Conservation (phyloP, 139 green algal genomes). For the Ettlia oleoabundans region DNA sequence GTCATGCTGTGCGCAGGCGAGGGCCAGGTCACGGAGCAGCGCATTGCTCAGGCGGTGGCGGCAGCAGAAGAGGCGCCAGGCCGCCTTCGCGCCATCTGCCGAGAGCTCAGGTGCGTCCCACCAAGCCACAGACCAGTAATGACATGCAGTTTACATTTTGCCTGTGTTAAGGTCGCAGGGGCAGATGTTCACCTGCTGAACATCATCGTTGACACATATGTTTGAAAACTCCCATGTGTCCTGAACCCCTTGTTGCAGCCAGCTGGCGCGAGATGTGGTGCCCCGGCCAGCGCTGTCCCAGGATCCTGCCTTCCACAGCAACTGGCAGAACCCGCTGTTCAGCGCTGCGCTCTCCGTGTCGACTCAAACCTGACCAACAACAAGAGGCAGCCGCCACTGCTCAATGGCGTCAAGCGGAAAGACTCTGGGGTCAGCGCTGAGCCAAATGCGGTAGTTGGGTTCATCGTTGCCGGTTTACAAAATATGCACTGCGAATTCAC, state of each 20-base stretch:
- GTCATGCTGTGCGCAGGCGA: no score
- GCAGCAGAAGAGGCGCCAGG: neutral
- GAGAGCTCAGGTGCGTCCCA: conserved; percentile 15
- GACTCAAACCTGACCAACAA: neutral
- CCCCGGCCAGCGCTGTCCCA: neutral
- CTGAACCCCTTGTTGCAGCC: conserved; percentile 12
- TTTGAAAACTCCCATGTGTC: neutral
- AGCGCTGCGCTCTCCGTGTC: conserved; percentile 1
- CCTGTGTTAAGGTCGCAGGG: neutral
- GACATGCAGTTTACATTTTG: no score
- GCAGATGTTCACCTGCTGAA: no score
- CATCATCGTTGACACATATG: no score
- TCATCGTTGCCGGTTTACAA: no score
- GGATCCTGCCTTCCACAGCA: neutral
- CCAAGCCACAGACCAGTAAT: no score
- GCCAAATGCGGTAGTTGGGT: no score
- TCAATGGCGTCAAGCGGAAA: no score
- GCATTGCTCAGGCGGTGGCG: neutral
- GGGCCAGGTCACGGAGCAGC: conserved; percentile 3
- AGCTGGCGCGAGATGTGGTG: conserved; percentile 18
- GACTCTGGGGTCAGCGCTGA: no score
- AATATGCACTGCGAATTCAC: no score
- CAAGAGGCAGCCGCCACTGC: neutral
- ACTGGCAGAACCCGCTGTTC: conserved; percentile 27
- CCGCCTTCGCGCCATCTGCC: conserved; percentile 21